Evolutionary conservation across 1,139 yeast species (phyloP), one percentile per base, ranked within the genome.

Genomic region (Yamadazyma songkhlaensis): DNA sequence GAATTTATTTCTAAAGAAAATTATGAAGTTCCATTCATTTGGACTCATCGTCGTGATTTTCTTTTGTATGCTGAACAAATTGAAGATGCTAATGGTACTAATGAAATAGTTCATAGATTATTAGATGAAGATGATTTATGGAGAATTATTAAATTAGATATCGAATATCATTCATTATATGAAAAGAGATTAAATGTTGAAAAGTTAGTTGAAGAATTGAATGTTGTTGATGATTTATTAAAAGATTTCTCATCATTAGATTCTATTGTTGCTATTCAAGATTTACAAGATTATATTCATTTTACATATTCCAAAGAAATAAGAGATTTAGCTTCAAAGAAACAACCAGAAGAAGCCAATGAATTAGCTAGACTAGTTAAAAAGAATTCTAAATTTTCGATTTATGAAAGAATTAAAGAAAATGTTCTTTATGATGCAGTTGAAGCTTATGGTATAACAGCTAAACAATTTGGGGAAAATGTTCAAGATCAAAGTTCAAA

Each of bases 1-100:
- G 89, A 79, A 46, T 89, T 89, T 53, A 67, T 92, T 26, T 74
- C 89, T 9, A 81, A 79, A 48, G 95, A 89, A 37, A 73, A 83
- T 38, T 74, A 84, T 45, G 99, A 92, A 57, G 96, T 92, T 3
- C 97, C 98, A n/a, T 87, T 89, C 55, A 89, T 92, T 43, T 90
- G 96, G 87, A 84, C 90, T 26, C 96, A 89, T 55, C 85, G 97
- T 58, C 84, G 95, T 59, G 97, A 92, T 60, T 89, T 85, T 56
- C 70, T 88, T 27, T 67, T 84, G 37, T 69, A 70, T 48, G 75
- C 86, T 9, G 83, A 77, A 50, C 82, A 78, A 38, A 47, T 49
- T 23, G 67, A 64, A 34, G 76, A 77, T 7, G 78, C 76, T 33
- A 77, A 76, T 0, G 47, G 50, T 9, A 43, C 55, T 13, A 62